phyloP scores from a whole-genome alignment of 2,329 filamentous ascomycete species.

The Triangularia verruculosa region DNA sequence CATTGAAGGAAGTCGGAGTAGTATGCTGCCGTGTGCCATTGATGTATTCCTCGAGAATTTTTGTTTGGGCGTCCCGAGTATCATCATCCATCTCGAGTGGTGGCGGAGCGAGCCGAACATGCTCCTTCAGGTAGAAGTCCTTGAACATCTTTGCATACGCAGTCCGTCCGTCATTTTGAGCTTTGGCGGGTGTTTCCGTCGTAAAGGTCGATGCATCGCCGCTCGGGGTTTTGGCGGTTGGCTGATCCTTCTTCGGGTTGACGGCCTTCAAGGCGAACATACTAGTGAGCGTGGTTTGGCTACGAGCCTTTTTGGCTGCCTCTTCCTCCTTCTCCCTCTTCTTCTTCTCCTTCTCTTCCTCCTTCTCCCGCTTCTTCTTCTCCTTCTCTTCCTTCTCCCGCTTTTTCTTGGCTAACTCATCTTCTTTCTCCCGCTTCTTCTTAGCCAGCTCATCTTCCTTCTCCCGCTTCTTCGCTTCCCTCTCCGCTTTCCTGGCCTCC shows the following conservation, averaged over 20 bases:
- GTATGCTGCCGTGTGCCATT: slow-evolving; percentile 43
- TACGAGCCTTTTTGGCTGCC: slow-evolving; percentile 48
- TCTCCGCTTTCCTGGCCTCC: slow-evolving; percentile 35
- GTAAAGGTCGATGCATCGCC: slow-evolving; percentile 24
- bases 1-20: slow-evolving; percentile 45
- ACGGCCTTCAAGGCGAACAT: slow-evolving; percentile 44
- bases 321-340: slow-evolving; percentile 52
- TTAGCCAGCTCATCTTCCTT: slow-evolving; percentile 33
- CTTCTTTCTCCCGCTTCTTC: slow-evolving; percentile 32
- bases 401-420: slow-evolving; percentile 45
- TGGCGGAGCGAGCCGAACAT: slow-evolving; percentile 66
- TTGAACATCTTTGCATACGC: slow-evolving; percentile 72
- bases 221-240: slow-evolving; percentile 28
- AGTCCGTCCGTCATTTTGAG: slow-evolving; percentile 32
- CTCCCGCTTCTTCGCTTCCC: slow-evolving; percentile 32
- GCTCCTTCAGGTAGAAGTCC: slow-evolving; percentile 73
- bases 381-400: slow-evolving; percentile 28
- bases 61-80: slow-evolving; percentile 49
- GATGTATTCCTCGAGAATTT: slow-evolving; percentile 52
- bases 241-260: slow-evolving; percentile 42
- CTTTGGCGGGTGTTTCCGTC: slow-evolving; percentile 31
- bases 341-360: slow-evolving; percentile 46
- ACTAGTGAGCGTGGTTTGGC: slow-evolving; percentile 44
- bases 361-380: slow-evolving; percentile 31
- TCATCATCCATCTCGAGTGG: slow-evolving; percentile 57